Conservation (phyloP, 176 grass and related monocot species). For the Zea luxurians region DNA sequence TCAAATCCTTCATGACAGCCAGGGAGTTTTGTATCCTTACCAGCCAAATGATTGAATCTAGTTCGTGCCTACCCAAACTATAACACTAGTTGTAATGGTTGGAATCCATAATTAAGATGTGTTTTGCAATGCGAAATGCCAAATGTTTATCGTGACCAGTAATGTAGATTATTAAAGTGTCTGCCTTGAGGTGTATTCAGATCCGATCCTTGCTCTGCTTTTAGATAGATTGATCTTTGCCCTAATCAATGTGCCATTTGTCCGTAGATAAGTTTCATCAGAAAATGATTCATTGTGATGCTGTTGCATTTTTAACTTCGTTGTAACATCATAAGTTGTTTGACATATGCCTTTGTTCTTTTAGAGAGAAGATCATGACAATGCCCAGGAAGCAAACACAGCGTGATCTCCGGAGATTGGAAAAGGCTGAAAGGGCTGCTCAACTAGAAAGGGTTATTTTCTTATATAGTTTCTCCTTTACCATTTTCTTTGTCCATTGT, state of each 20-base stretch:
- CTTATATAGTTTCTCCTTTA: background rate
- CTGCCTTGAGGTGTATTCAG: background rate
- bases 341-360: constrained; percentile 25
- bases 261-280: constrained; percentile 22
- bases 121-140: constrained; percentile 1
- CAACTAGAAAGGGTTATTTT: constrained; percentile 77
- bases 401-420: constrained; percentile 62
- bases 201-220: background rate
- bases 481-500: background rate
- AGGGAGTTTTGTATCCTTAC: background rate
- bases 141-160: background rate
- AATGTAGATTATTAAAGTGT: background rate
- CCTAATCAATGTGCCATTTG: constrained; percentile 12
- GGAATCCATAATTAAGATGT: background rate
- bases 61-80: background rate
- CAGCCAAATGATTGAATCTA: background rate
- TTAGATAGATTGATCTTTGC: background rate
- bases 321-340: constrained; percentile 16
- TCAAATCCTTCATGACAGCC: background rate
- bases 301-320: background rate
- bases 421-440: constrained; percentile 85
- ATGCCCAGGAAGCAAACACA: constrained; percentile 71
- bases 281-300: constrained; percentile 20
- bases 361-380: constrained; percentile 93
- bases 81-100: background rate